phyloP scores from a whole-genome alignment of 768 basidiomycete species.

The Daedaleopsis sinensis region DNA sequence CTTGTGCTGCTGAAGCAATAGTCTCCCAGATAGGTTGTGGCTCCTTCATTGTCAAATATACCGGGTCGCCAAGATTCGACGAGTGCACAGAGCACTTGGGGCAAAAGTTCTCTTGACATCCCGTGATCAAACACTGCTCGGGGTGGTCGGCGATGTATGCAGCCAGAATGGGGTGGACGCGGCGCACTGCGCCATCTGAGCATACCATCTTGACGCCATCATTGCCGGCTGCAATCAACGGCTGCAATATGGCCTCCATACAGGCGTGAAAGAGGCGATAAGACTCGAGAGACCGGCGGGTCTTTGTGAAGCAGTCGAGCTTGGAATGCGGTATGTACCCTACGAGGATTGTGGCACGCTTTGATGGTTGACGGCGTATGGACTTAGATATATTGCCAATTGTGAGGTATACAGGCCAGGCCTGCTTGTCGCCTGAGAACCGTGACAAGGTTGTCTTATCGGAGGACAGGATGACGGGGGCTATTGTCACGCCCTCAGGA shows the following conservation, averaged over 20 bases:
- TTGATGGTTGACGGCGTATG: slow-evolving; percentile 21
- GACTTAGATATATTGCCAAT: slow-evolving; percentile 33
- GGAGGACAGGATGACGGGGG: slow-evolving; percentile 47
- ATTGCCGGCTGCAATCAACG: slow-evolving; percentile 22
- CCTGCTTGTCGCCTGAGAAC: slow-evolving; percentile 41
- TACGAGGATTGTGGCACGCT: slow-evolving; percentile 24
- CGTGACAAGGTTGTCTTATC: slow-evolving; percentile 48
- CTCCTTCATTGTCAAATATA: too few species aligned
- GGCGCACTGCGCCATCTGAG: slow-evolving; percentile 25
- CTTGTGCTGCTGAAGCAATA: too few species aligned
- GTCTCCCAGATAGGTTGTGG: too few species aligned
- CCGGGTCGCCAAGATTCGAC: slow-evolving; percentile 20
- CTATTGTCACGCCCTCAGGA: slow-evolving; percentile 21
- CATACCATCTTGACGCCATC: slow-evolving; percentile 28
- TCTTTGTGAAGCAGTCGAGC: slow-evolving; percentile 26
- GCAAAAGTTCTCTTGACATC: slow-evolving; percentile 24
- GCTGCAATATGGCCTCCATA: slow-evolving; percentile 28
- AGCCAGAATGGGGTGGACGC: slow-evolving; percentile 28
- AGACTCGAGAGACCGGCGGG: slow-evolving; percentile 21
- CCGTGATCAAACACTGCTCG: slow-evolving; percentile 30
- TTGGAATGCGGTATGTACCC: slow-evolving; percentile 35
- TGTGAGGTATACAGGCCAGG: slow-evolving; percentile 36
- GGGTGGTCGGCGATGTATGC: slow-evolving; percentile 31
- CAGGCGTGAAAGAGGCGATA: slow-evolving; percentile 41
- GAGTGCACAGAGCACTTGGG: slow-evolving; percentile 36